Evolutionary conservation across 1,139 yeast genomes (phyloP), one percentile per base, ranked within the genome.

Genomic region (Saccharomyces pastorianus): DNA sequence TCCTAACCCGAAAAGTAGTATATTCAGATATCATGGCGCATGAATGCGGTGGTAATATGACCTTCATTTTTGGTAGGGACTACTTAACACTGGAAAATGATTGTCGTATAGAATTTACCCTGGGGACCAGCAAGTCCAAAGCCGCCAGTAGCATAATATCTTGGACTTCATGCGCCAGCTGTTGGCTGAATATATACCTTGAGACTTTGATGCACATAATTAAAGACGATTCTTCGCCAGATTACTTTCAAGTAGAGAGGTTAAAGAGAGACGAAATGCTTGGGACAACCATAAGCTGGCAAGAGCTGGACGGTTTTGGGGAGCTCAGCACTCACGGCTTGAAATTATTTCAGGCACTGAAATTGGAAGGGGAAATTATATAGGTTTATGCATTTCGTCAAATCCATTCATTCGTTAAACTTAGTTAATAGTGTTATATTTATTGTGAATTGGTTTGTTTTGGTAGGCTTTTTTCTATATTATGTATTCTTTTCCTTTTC

Each of bases 271-370:
- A 48, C 53, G 63, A 41, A 63, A 47, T 54, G 26, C 59, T 56
- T 29, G 41, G 42, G 26, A 54, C 68, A 47, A 54, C 57, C 7
- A 63, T 72, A 3, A 51, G 56, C 6, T 85, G 91, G 95, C 73
- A 74, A 2, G 77, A 81, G 1, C 70, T 85, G 57, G 96, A 89
- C 64, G 96, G 96, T 0, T 76, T 76, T 60, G 77, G 77, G 58
- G 96, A 96, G 0, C 75, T 83, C 0, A 62, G 66, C 14, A 73
- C 74, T 50, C 76, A 77, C 52, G 95, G 95, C 0, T 56, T 72
- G 4, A 73, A 73, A 55, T 61, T 79, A 11, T 85, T 87, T 64
- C 83, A 81, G 34, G 58, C 70, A 46, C 57, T 83, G 20, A 76
- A 74, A 42, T 50, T 60, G 9, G 55, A 56, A 26, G 63, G 66